A percentile compares a stretch with the other conserved stretches of the same genome.
These are phyloP conservation scores for Sapria himalayana DNA, from an alignment of 345 rosid genomes.

Conservation along the genomic window DNA sequence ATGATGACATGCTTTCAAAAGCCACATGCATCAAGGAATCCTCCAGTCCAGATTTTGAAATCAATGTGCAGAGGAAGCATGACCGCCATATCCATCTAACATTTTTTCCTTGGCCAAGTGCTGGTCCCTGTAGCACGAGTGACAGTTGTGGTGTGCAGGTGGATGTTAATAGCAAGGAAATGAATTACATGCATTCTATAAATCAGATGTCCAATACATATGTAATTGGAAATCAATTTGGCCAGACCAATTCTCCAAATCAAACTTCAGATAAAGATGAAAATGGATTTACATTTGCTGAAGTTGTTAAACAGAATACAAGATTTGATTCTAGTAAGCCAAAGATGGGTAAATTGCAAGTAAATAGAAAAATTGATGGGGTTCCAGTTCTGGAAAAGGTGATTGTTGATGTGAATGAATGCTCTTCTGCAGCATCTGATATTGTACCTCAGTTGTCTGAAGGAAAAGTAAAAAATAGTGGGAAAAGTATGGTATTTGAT, in stretches of 20 bases:
- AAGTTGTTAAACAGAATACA: no score
- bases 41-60: constrained; percentile 13
- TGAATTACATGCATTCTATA: constrained; percentile 17
- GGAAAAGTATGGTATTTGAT: constrained; percentile 30
- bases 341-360: constrained; percentile 15
- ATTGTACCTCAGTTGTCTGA: constrained; percentile 16
- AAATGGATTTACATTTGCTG: constrained; percentile 22
- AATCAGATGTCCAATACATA: constrained; percentile 14
- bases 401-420: constrained; percentile 15
- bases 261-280: constrained; percentile 14
- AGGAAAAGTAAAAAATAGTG: constrained; percentile 15
- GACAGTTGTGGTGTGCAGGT: constrained; percentile 16
- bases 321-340: constrained; percentile 15
- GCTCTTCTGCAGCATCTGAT: constrained; percentile 17
- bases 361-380: constrained; percentile 35
- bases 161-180: constrained; percentile 21
- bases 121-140: constrained; percentile 17
- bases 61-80: constrained; percentile 22
- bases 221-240: constrained; percentile 18
- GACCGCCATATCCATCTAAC: constrained; percentile 16
- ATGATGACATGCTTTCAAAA: constrained; percentile 20
- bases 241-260: no score
- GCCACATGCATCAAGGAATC: constrained; percentile 18
- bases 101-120: constrained; percentile 51
- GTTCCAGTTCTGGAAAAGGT: constrained; percentile 24